phyloP scores from a whole-genome alignment of 2,329 filamentous ascomycete genomes.

The Cephalotrichum gorgonifer region DNA sequence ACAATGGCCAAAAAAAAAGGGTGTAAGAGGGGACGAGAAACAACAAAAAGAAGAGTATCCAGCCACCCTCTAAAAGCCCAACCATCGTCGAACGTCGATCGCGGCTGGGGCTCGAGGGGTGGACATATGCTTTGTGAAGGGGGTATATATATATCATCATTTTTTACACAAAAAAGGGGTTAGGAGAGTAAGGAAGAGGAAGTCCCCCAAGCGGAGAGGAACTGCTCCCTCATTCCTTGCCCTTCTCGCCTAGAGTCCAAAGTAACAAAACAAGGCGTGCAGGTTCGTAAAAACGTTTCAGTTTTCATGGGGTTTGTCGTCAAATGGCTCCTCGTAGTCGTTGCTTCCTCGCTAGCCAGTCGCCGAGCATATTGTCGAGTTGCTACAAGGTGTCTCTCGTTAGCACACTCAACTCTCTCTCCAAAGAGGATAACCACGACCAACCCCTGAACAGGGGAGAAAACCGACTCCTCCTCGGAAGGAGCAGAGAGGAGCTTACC shows the following conservation, averaged over 20 bases:
- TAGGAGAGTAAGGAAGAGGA: not conserved
- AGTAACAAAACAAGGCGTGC: too few species aligned
- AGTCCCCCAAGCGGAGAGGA: too few species aligned
- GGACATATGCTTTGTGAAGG: too few species aligned
- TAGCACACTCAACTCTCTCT: not conserved
- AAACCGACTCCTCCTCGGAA: too few species aligned
- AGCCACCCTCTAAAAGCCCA: too few species aligned
- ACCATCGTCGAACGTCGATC: too few species aligned
- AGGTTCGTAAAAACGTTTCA: not conserved
- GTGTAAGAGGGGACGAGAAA: too few species aligned
- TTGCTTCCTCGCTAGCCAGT: slow-evolving; percentile 67
- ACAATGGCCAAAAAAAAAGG: too few species aligned
- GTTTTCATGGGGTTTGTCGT: not conserved
- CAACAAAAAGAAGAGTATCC: too few species aligned
- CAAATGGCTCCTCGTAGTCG: slow-evolving; percentile 42
- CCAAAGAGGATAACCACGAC: not conserved
- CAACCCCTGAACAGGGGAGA: not conserved
- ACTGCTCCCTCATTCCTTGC: not conserved
- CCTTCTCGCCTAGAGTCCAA: too few species aligned
- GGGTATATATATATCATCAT: not conserved
- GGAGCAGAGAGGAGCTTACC: slow-evolving; percentile 31
- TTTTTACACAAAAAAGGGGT: not conserved
- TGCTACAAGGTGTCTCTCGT: slow-evolving; percentile 35
- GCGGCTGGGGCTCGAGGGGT: too few species aligned
- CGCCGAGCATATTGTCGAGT: slow-evolving; percentile 77